Evolutionary conservation across 257 asterid species (phyloP), one percentile per base, ranked within the genome.

Genomic region (Marsdenia floribunda): DNA sequence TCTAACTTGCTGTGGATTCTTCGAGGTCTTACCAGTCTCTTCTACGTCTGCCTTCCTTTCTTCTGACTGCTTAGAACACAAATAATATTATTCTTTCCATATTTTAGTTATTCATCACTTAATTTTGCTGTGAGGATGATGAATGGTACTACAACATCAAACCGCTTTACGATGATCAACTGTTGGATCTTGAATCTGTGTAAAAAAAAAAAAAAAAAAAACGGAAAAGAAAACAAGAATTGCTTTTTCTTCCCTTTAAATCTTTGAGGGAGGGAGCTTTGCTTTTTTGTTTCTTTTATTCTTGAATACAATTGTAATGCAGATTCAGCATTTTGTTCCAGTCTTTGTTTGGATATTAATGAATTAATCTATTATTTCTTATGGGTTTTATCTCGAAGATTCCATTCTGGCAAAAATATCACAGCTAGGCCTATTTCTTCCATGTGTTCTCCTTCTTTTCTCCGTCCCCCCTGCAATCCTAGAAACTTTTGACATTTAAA

Each of bases 61-160:
- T 68, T 76, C 83, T 84, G 87, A 82, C 88, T 53, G 59, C 52
- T 82, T 82, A 77, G 90, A 81, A 82, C 79, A 81, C 79, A 88
- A 91, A 38, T 38, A 44, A 44, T 44, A 87, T 87, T 83, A 82
- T 76, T 80, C 76, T 86, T 84, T 71, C n/a, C 85, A 82, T 76
- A 78, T 77, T 77, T 73, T 74, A 76, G 72, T 85, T 73, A 81
- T 80, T 76, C 75, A 81, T 57, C 78, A 76, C 82, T 76, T 82
- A 75, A 79, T 84, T 86, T 86, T 87, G 89, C 81, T 85, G 81
- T 74, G 86, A 86, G 84, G 82, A 75, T 44, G 49, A 44, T 44
- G 49, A 1, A 79, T 83, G 82, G 88, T 79, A 89, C 85, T 83
- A 76, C 76, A 80, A 74, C 64, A 63, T 71, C 63, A 81, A 72